Percentiles rank a stretch among this genome's conserved stretches.
These are phyloP conservation scores for Fistulina hepatica DNA, from an alignment of 1,284 basidiomycete species.

Conservation along the genomic window DNA sequence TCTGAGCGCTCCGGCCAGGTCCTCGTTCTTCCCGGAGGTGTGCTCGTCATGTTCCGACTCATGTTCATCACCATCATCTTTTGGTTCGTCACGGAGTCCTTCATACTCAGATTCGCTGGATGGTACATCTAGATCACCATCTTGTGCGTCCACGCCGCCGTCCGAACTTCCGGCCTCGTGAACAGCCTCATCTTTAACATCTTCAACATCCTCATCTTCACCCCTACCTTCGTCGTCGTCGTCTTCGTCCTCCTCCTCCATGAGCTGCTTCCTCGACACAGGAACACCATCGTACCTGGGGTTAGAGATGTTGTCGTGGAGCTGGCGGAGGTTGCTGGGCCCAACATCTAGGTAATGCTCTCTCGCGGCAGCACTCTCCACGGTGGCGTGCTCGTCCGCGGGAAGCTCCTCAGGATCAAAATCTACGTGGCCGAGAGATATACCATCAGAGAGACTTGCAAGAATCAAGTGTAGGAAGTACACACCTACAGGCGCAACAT, in stretches of 20 bases:
- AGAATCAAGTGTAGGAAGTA: slow-evolving; percentile 16
- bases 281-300: slow-evolving; percentile 69
- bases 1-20: slow-evolving; percentile 43
- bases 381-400: slow-evolving; percentile 22
- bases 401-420: slow-evolving; percentile 67
- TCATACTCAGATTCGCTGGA: slow-evolving; percentile 20
- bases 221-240: slow-evolving; percentile 26
- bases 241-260: slow-evolving; percentile 26
- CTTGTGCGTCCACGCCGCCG: too few relatives aligned
- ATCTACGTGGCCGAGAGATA: slow-evolving; percentile 34
- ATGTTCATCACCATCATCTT: slow-evolving; percentile 16
- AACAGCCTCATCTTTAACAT: slow-evolving; percentile 22
- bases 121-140: too few relatives aligned
- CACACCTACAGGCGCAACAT: slow-evolving; percentile 59
- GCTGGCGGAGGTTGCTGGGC: slow-evolving; percentile 60
- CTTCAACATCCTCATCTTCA: slow-evolving; percentile 23
- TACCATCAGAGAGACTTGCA: neutral
- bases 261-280: slow-evolving; percentile 49
- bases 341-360: slow-evolving; percentile 80
- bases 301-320: slow-evolving; percentile 50
- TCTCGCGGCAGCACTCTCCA: slow-evolving; percentile 20
- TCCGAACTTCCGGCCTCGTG: slow-evolving; percentile 21
- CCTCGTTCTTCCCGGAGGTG: slow-evolving; percentile 26
- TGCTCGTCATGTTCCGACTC: slow-evolving; percentile 7
- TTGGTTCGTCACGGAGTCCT: slow-evolving; percentile 8